phyloP scores from a whole-genome alignment of 345 rosid genomes.

The Eucalyptus cloeziana region DNA sequence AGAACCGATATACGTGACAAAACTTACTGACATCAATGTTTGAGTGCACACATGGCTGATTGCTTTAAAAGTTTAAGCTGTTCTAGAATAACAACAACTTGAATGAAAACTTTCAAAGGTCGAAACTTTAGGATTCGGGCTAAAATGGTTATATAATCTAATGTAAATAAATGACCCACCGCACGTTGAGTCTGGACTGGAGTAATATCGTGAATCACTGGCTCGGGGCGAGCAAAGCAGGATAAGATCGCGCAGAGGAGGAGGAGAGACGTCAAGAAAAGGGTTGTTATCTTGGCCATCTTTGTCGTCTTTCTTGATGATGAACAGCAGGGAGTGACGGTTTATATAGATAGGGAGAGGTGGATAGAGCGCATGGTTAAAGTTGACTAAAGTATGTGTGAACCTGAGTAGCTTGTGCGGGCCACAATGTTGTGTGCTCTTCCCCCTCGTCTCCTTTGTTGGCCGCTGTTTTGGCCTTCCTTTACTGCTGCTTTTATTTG shows the following conservation, averaged over 20 bases:
- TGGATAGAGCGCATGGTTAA: background rate
- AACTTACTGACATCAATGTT: background rate
- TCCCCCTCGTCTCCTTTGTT: too few species aligned
- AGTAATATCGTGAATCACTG: background rate
- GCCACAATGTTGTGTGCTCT: too few species aligned
- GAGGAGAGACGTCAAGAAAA: background rate
- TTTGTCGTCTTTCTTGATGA: background rate
- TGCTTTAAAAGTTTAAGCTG: background rate
- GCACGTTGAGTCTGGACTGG: background rate
- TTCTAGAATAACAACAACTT: background rate
- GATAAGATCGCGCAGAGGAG: background rate
- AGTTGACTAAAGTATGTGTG: background rate
- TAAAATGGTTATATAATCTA: background rate
- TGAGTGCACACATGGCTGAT: background rate
- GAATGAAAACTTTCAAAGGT: background rate
- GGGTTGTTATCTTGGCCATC: background rate
- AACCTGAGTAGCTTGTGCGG: background rate
- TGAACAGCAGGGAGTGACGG: background rate
- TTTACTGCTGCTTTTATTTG: too few species aligned
- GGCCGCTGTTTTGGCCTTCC: too few species aligned
- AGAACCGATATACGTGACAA: background rate
- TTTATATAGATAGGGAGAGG: background rate
- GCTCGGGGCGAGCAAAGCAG: background rate
- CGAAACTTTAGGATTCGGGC: background rate
- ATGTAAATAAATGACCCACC: background rate